These are phyloP conservation scores for Pontederia crassipes DNA, from an alignment of 176 grass and related monocot genomes.

Conservation along the genomic window DNA sequence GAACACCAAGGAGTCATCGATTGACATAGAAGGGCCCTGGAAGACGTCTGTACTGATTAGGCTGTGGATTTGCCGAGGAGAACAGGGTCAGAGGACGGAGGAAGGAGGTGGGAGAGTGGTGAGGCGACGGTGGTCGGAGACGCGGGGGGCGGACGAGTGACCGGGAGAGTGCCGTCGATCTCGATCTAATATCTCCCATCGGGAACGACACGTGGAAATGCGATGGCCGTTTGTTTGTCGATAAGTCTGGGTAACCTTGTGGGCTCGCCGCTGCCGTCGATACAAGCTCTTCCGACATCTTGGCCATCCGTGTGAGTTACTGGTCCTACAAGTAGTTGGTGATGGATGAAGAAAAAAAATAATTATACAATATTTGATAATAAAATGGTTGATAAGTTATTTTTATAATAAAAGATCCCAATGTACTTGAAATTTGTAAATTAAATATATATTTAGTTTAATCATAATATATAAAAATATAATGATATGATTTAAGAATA, in stretches of 20 bases:
- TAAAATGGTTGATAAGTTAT: too few species aligned
- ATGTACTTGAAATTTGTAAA: too few species aligned
- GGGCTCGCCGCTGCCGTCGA: constrained; percentile 8
- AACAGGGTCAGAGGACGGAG: not conserved
- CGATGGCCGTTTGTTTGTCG: constrained; percentile 26
- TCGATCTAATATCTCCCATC: constrained; percentile 25
- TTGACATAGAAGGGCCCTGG: not conserved
- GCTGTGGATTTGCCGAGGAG: not conserved
- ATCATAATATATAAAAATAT: too few species aligned
- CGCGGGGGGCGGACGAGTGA: not conserved
- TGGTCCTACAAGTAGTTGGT: not conserved
- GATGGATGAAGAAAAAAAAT: not conserved
- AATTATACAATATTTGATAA: not conserved
- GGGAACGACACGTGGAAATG: constrained; percentile 17
- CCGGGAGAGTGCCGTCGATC: constrained; percentile 15
- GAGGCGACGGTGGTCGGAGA: not conserved
- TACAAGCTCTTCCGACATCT: not conserved
- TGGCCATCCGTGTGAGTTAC: not conserved
- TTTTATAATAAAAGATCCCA: too few species aligned
- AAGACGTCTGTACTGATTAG: not conserved
- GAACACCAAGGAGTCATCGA: too few species aligned
- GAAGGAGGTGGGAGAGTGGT: not conserved
- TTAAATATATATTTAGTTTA: too few species aligned
- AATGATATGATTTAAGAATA: too few species aligned
- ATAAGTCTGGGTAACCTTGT: constrained; percentile 19